Evolutionary conservation across 2,329 filamentous ascomycete genomes (phyloP).

Genomic region (Colletotrichum cuscutae): DNA sequence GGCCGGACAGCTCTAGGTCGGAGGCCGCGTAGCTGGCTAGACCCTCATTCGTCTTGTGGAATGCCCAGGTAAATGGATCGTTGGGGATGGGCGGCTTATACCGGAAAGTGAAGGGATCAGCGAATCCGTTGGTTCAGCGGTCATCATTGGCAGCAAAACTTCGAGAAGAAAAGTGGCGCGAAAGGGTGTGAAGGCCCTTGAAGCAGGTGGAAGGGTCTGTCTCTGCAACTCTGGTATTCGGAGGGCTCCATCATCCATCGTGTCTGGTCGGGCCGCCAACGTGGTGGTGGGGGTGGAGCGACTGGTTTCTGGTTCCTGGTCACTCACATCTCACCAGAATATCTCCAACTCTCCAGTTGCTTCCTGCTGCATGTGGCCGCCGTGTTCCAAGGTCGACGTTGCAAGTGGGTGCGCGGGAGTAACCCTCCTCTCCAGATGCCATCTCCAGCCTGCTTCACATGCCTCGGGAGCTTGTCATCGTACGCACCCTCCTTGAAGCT

Average conservation of each 20-base stretch:
- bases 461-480: neutral
- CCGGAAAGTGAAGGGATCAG: constrained; percentile 17
- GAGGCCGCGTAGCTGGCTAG: constrained; percentile 30
- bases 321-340: constrained; percentile 14
- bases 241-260: constrained; percentile 2
- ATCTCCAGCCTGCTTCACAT: neutral
- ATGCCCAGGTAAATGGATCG: constrained; percentile 10
- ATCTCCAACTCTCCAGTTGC: neutral
- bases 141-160: neutral
- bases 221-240: neutral
- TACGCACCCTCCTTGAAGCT: neutral
- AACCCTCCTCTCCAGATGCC: constrained; percentile 3
- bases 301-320: constrained; percentile 9
- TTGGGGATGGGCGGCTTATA: neutral
- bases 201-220: neutral
- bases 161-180: constrained; percentile 17
- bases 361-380: constrained; percentile 3
- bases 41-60: neutral
- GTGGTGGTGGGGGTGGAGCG: constrained; percentile 24
- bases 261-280: constrained; percentile 22
- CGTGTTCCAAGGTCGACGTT: neutral
- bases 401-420: neutral
- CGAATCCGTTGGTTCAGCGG: constrained; percentile 8
- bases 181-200: constrained; percentile 9
- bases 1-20: constrained; percentile 15